Evolutionary conservation across 1,284 basidiomycete species (phyloP).

Genomic region (Pulveroboletus sp.): DNA sequence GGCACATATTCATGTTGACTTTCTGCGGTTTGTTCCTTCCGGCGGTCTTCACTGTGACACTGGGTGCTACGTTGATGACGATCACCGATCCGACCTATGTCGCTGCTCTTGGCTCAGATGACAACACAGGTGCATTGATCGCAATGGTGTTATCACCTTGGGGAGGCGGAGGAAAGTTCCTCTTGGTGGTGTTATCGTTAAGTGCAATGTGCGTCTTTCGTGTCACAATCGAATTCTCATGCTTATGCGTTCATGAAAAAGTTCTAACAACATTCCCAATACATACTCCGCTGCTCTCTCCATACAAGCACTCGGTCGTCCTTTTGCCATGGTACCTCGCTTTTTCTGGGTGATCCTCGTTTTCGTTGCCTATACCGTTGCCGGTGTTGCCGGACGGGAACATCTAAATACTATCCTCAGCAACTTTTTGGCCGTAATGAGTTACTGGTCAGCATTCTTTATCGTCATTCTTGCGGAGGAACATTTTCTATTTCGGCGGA

Average conservation of each 20-base stretch:
- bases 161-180: constrained; percentile 57
- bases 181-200: constrained; percentile 59
- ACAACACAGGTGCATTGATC: constrained; percentile 49
- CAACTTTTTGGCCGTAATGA: constrained; percentile 55
- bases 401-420: constrained; percentile 60
- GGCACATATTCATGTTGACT: constrained; percentile 54
- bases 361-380: constrained; percentile 56
- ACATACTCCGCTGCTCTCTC: constrained; percentile 59
- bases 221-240: background rate
- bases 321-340: constrained; percentile 57
- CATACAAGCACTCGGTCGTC: constrained; percentile 56
- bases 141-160: constrained; percentile 47
- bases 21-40: constrained; percentile 61
- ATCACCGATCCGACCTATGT: constrained; percentile 54
- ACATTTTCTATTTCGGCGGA: constrained; percentile 55
- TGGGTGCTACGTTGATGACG: constrained; percentile 59
- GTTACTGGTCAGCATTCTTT: constrained; percentile 69
- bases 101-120: constrained; percentile 47
- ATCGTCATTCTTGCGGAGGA: constrained; percentile 59
- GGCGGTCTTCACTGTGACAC: constrained; percentile 53
- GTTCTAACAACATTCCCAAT: constrained; percentile 61
- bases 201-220: constrained; percentile 45
- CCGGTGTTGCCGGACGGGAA: constrained; percentile 61
- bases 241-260: constrained; percentile 18
- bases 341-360: constrained; percentile 60